phyloP scores from a whole-genome alignment of 2,329 filamentous ascomycete genomes.

The Fusarium oxysporum region DNA sequence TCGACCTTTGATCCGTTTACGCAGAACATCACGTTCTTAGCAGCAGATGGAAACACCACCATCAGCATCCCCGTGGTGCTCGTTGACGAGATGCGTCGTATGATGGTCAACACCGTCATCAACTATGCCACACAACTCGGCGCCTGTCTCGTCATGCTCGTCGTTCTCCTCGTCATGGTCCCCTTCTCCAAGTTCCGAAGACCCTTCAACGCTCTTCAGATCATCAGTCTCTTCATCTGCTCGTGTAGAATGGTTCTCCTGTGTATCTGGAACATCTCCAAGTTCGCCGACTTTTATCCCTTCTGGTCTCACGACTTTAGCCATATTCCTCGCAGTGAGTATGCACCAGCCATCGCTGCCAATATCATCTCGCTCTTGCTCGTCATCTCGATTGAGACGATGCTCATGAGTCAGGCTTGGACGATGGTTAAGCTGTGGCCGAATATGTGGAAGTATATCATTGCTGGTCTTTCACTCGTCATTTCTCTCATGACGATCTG shows the following conservation, averaged over 20 bases:
- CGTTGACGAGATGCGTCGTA: constrained; percentile 50
- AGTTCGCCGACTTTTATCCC: constrained; percentile 71
- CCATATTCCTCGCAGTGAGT: constrained; percentile 56
- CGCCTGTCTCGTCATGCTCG: constrained; percentile 71
- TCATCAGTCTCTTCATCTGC: constrained; percentile 69
- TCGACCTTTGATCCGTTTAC: constrained; percentile 50
- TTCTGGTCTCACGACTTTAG: constrained; percentile 66
- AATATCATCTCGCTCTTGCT: constrained; percentile 59
- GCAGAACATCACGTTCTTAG: constrained; percentile 53
- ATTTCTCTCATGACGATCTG: constrained; percentile 50
- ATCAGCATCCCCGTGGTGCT: constrained; percentile 49
- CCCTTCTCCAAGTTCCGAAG: constrained; percentile 72
- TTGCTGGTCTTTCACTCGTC: constrained; percentile 49
- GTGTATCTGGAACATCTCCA: constrained; percentile 69
- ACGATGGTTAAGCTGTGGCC: constrained; percentile 64
- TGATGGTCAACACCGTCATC: constrained; percentile 59
- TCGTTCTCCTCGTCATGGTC: constrained; percentile 75
- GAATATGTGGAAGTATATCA: constrained; percentile 46
- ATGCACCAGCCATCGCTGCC: constrained; percentile 52
- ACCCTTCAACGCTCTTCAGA: constrained; percentile 73
- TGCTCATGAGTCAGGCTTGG: constrained; percentile 65
- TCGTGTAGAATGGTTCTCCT: constrained; percentile 69
- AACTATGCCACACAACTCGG: constrained; percentile 79
- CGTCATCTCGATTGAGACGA: constrained; percentile 57
- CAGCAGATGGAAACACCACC: constrained; percentile 47